These are phyloP conservation scores for Fusarium sarcochroum DNA, from an alignment of 2,329 filamentous ascomycete genomes.

Conservation along the genomic window DNA sequence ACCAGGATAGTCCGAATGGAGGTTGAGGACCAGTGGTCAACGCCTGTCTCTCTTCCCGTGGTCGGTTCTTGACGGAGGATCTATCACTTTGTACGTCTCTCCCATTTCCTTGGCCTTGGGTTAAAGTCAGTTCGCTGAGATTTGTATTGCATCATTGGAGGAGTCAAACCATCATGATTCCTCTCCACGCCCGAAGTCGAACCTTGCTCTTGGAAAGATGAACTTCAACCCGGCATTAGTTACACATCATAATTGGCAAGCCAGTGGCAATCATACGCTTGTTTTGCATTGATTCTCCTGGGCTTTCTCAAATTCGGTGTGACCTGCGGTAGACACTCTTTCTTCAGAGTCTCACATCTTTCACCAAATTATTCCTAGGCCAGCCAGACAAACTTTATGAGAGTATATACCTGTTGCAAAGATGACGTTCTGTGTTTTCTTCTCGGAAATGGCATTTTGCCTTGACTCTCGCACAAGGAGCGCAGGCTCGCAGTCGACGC, in stretches of 20 bases:
- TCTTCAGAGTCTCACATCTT: conserved; percentile 48
- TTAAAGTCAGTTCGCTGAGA: neutral
- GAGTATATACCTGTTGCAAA: conserved; percentile 49
- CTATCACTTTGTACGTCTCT: neutral
- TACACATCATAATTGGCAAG: neutral
- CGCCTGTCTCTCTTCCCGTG: neutral
- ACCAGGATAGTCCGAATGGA: conserved; percentile 57
- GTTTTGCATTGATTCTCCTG: conserved; percentile 48
- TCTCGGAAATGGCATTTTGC: conserved; percentile 50
- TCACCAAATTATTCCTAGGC: neutral
- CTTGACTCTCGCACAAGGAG: conserved; percentile 49
- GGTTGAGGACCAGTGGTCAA: conserved; percentile 9
- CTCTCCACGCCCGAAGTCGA: neutral
- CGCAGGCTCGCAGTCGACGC: conserved; percentile 51
- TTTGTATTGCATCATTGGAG: neutral
- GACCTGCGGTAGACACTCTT: conserved; percentile 50
- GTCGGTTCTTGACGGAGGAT: neutral
- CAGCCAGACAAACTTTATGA: neutral
- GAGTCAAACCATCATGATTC: neutral
- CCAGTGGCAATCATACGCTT: conserved; percentile 39
- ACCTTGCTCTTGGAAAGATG: neutral
- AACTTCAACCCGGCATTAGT: conserved; percentile 4
- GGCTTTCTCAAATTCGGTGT: conserved; percentile 51
- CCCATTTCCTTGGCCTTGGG: neutral
- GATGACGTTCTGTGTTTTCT: conserved; percentile 38